A percentile compares a stretch with the other conserved stretches of the same genome.
These are phyloP conservation scores for Sordaria brevicollis DNA, from an alignment of 495 filamentous ascomycete species.

Conservation along the genomic window DNA sequence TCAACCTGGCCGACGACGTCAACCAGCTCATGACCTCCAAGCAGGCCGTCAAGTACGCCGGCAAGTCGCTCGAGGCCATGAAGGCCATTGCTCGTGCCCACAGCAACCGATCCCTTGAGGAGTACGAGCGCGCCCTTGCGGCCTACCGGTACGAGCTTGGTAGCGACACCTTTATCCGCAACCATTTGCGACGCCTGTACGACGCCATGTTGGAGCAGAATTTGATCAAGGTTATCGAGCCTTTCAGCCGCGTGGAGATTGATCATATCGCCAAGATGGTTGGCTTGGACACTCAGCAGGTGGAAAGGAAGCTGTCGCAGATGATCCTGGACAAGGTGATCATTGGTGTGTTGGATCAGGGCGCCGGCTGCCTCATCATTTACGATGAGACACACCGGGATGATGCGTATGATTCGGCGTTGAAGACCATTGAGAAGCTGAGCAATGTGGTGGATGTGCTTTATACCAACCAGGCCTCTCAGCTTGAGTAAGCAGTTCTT, in stretches of 20 bases:
- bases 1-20: conserved; percentile 93
- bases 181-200: conserved; percentile 87
- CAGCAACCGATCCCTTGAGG: conserved; percentile 84
- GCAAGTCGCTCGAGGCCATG: conserved; percentile 92
- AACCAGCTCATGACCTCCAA: conserved; percentile 85
- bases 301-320: conserved; percentile 94
- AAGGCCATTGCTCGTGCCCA: conserved; percentile 95
- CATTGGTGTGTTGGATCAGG: conserved; percentile 93
- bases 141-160: conserved; percentile 86
- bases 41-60: conserved; percentile 91
- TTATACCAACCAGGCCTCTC: conserved; percentile 93
- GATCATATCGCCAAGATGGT: conserved; percentile 95
- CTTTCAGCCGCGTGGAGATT: conserved; percentile 93
- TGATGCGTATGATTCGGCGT: conserved; percentile 84
- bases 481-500: conserved; percentile 59
- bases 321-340: conserved; percentile 99
- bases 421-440: conserved; percentile 93
- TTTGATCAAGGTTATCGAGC: conserved; percentile 97
- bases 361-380: conserved; percentile 92
- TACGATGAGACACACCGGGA: conserved; percentile 92
- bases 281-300: conserved; percentile 88
- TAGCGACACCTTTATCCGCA: conserved; percentile 87
- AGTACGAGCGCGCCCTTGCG: conserved; percentile 87
- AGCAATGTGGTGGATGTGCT: conserved; percentile 95
- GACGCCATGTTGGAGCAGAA: conserved; percentile 99